Evolutionary conservation across 2,329 filamentous ascomycete genomes (phyloP).

Genomic region (Aureobasidium subglaciale): DNA sequence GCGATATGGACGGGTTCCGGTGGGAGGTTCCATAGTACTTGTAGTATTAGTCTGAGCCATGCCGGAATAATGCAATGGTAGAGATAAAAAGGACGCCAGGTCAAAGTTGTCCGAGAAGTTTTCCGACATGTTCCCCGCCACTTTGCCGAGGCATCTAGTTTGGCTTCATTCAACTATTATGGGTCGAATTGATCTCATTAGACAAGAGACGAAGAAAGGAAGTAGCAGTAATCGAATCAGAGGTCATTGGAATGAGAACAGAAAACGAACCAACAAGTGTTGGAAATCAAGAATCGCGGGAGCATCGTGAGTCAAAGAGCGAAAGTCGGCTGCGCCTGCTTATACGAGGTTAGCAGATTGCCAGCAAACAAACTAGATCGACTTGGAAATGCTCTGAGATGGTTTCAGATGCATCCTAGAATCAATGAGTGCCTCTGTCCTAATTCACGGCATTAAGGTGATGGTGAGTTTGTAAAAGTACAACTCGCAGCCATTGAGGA

Average conservation of each 20-base stretch:
- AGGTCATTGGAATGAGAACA: too few species aligned
- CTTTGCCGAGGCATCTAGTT: neutral
- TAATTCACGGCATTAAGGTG: too few species aligned
- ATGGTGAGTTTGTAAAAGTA: neutral
- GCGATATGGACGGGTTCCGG: conserved; percentile 30
- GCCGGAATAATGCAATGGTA: neutral
- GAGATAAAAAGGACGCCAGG: neutral
- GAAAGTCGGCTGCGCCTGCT: neutral
- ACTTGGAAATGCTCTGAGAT: too few species aligned
- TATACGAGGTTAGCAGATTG: neutral
- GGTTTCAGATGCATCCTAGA: too few species aligned
- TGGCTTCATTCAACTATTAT: neutral
- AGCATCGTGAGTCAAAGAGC: neutral
- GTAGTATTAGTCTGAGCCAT: neutral
- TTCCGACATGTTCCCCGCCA: conserved; percentile 5
- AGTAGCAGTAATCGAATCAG: neutral
- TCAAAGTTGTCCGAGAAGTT: neutral
- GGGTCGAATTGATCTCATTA: too few species aligned
- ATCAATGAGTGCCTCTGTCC: too few species aligned
- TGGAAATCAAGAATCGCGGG: too few species aligned
- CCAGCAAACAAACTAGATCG: too few species aligned
- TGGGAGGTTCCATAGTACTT: neutral
- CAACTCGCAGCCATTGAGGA: neutral
- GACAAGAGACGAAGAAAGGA: too few species aligned
- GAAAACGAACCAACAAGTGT: too few species aligned